phyloP scores from a whole-genome alignment of 2,329 filamentous ascomycete species.

The Allantophomopsis cytisporea region DNA sequence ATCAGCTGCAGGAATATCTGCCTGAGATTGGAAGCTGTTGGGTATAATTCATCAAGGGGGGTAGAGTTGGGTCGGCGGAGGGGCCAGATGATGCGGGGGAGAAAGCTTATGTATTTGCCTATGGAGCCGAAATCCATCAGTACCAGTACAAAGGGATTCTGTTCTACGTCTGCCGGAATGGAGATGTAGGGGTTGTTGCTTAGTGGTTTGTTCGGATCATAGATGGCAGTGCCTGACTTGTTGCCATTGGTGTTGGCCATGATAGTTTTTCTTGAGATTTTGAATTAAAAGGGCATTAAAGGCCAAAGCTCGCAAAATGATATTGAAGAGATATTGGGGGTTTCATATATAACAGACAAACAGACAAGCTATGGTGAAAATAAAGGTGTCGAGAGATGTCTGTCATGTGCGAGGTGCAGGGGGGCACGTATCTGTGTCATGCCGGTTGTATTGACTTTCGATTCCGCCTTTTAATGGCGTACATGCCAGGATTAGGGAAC shows the following conservation, averaged over 20 bases:
- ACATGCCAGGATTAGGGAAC: background rate
- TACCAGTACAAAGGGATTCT: slow-evolving; percentile 21
- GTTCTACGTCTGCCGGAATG: background rate
- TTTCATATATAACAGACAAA: background rate
- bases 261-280: background rate
- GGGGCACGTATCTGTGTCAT: too few relatives aligned
- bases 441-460: too few relatives aligned
- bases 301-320: background rate
- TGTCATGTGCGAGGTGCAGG: too few relatives aligned
- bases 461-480: too few relatives aligned
- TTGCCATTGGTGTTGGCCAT: background rate
- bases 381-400: background rate
- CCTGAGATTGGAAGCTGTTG: slow-evolving; percentile 39
- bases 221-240: slow-evolving; percentile 7
- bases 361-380: background rate
- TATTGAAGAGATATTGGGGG: background rate
- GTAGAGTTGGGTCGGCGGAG: slow-evolving; percentile 35
- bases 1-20: slow-evolving; percentile 43
- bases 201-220: background rate
- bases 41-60: slow-evolving; percentile 51
- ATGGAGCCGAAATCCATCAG: slow-evolving; percentile 24
- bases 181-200: background rate
- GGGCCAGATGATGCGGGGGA: slow-evolving; percentile 50
- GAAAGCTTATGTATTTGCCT: slow-evolving; percentile 16
- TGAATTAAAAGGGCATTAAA: background rate